Base-by-base conservation (phyloP, 805 yeast genomes). In the Sugiyamaella smithiae region DNA sequence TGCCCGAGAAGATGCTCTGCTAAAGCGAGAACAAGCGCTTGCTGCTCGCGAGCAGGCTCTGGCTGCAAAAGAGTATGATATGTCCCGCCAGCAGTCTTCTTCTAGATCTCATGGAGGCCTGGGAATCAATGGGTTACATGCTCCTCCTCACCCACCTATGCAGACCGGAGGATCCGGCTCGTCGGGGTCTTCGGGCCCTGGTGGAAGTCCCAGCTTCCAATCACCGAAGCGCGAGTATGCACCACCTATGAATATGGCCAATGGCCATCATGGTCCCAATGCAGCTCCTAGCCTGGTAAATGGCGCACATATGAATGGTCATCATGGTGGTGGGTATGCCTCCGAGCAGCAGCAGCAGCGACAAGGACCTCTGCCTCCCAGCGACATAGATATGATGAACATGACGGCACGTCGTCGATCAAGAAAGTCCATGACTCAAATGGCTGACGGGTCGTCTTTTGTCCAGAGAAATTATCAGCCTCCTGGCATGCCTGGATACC, bases 351-450 rank as follows among this genome's bases (percentile, higher is more conserved):
- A 25, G 20, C 33, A 16, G 2, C 23, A 5, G 14, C 22, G 4
- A 11, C 32, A 40, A 8, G 20, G 31, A 11, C 32, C 32, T 5
- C 33, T n/a, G 26, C 16, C 36, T 20, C 36, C 17, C 20, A 45
- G 19, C 33, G 66, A 62, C 37, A 46, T 55, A 32, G 65, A 60
- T 40, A 56, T 56, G 58, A 50, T 54, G 61, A 48, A 55, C 46
- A 42, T 51, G 42, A 54, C 57, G 7, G 48, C 51, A 19, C 46
- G 59, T 11, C 53, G 63, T 6, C 38, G 38, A 20, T 35, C 38
- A 19, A 5, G 38, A 35, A 35, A 35, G 35, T 36, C 42, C 32
- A 16, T 19, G 22, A 19, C 22, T 4, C 38, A 35, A 19, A 16
- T 35, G 5, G 22, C 19, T 14, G 38, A 35, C 22, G 22, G 22